Base-by-base conservation (phyloP, 1,284 basidiomycete genomes). In the Pseudozyma flocculosa region DNA sequence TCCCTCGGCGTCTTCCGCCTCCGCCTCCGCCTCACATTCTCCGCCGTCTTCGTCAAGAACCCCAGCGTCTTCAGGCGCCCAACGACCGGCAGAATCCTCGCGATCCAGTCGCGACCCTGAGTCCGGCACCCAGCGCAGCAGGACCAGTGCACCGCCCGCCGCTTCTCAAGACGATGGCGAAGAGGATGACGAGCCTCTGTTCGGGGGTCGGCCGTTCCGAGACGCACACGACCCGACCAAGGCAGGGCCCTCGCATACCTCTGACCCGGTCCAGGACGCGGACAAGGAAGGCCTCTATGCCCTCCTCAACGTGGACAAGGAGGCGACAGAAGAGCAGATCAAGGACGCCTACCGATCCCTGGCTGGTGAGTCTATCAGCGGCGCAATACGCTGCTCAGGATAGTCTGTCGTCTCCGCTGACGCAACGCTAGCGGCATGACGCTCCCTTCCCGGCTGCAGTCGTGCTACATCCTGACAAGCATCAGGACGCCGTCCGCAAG, bases 381-480 rank as follows among this genome's bases (percentile, higher is more conserved):
- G n/a, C n/a, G n/a, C n/a, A n/a, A n/a, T n/a, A n/a, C n/a, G n/a
- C n/a, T n/a, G n/a, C n/a, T n/a, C n/a, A n/a, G n/a, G n/a, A n/a
- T n/a, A n/a, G n/a, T n/a, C n/a, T n/a, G n/a, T n/a, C n/a, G n/a
- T n/a, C n/a, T n/a, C n/a, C n/a, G n/a, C n/a, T n/a, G n/a, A n/a
- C n/a, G n/a, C n/a, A n/a, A n/a, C n/a, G n/a, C n/a, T n/a, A n/a
- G n/a, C n/a, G n/a, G n/a, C n/a, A n/a, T n/a, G n/a, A n/a, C n/a
- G n/a, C n/a, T n/a, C n/a, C n/a, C n/a, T n/a, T n/a, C 26, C 26
- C 26, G 5, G 7, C 11, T 15, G 23, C 45, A 39, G 73, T 90
- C n/a, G 78, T 86, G n/a, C 88, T 89, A 53, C 89, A 91, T 68
- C 89, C 89, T 3, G 89, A 92, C 82, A 90, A 87, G 72, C 88